Base-by-base conservation (phyloP, 2,329 filamentous ascomycete genomes). In the Clarireedia homoeocarpa region DNA sequence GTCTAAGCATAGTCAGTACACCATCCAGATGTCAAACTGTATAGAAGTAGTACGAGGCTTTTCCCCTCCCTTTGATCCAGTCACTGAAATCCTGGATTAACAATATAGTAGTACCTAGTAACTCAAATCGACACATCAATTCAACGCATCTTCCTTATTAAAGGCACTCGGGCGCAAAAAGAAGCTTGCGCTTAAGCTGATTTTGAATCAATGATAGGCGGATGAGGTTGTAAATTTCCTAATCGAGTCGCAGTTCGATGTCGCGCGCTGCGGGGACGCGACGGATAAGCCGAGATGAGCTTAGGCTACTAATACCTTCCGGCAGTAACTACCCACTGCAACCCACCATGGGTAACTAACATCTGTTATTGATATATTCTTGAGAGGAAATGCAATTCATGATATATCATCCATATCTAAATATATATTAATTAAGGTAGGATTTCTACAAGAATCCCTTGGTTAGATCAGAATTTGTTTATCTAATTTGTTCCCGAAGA, bases 61-160 rank as follows among this genome's bases (percentile, higher is more conserved):
- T 36, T 24, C 36, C 50, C 53, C 49, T 52, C 23, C 38, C 44
- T 38, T 56, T 61, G 38, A 61, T 54, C 53, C 61, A 61, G 48
- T 65, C 62, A 15, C 58, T 40, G 20, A 66, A 45, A 46, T 63
- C 59, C 53, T 64, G 58, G 17, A 53, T 62, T 26, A 68, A 58
- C 39, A 70, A 59, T 52, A 70, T 56, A 23, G 67, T 51, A 24
- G 62, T 58, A 23, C 67, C 68, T 9, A 69, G 57, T 12, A 70
- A 45, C 57, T 69, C 66, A 51, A 67, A 69, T 14, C 67, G 65
- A 58, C 67, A 69, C 67, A 69, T 69, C 56, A 61, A 61, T 51
- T 63, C 56, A 60, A 36, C 14, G 5, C 20, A 49, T 40, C 10
- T 27, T 14, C 34, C 7, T 34, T 34, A 20, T 49, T 5, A 12